phyloP scores from a whole-genome alignment of 2,329 filamentous ascomycete species.

The Plenodomus biglobosus region DNA sequence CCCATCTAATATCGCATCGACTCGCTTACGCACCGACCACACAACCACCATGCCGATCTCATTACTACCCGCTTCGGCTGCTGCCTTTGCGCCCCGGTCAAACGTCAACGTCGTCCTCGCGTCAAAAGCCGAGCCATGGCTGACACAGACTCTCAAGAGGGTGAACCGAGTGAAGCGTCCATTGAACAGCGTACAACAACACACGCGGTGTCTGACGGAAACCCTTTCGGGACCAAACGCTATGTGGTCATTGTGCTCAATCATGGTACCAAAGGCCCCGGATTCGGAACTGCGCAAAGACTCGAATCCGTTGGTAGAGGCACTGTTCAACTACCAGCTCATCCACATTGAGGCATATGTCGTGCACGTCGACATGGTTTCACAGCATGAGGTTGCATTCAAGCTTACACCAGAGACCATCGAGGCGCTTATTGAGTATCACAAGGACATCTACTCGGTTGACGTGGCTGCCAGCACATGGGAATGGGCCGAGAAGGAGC shows the following conservation, averaged over 20 bases:
- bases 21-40: conserved; percentile 33
- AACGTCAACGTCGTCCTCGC: conserved; percentile 93
- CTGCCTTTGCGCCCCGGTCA: conserved; percentile 90
- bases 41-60: conserved; percentile 74
- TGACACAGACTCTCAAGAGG: conserved; percentile 94
- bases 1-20: conserved; percentile 41
- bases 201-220: conserved; percentile 93
- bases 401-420: conserved; percentile 96
- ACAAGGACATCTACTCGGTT: conserved; percentile 92
- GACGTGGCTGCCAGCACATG: conserved; percentile 87
- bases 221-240: conserved; percentile 85
- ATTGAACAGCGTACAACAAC: conserved; percentile 93
- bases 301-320: conserved; percentile 78
- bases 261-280: conserved; percentile 89
- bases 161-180: conserved; percentile 96
- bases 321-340: conserved; percentile 88
- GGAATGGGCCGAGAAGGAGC: conserved; percentile 95
- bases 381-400: conserved; percentile 95
- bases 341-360: conserved; percentile 96
- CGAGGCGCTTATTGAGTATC: conserved; percentile 88
- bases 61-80: conserved; percentile 90
- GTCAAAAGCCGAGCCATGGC: conserved; percentile 91
- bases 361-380: conserved; percentile 98
- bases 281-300: conserved; percentile 83
- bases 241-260: conserved; percentile 90